phyloP scores from a whole-genome alignment of 139 green algal species.

The Axilococcus clingmanii region DNA sequence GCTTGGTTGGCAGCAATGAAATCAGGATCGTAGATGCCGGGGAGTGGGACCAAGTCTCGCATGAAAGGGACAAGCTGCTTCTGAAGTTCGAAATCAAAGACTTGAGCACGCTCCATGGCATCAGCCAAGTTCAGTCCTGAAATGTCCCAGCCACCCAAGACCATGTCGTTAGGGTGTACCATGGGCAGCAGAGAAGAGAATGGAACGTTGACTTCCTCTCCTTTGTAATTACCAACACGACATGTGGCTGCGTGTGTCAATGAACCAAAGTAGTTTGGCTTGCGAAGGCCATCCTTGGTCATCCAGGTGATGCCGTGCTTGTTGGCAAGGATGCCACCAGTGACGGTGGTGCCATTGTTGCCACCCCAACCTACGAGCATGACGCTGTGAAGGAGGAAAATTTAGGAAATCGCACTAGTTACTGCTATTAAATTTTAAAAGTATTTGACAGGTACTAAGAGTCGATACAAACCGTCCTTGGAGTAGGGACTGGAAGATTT shows the following conservation, averaged over 20 bases:
- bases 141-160: slow-evolving; percentile 98
- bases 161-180: slow-evolving; percentile 93
- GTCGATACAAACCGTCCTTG: too few relatives aligned
- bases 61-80: slow-evolving; percentile 91
- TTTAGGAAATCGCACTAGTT: too few relatives aligned
- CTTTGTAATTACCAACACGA: slow-evolving; percentile 87
- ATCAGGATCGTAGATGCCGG: slow-evolving; percentile 89
- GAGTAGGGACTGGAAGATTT: too few relatives aligned
- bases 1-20: slow-evolving; percentile 98
- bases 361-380: slow-evolving; percentile 98
- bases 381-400: slow-evolving; percentile 54
- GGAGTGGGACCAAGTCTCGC: slow-evolving; percentile 84
- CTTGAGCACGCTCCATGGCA: slow-evolving; percentile 80
- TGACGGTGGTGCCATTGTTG: slow-evolving; percentile 98
- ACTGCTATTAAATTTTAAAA: too few relatives aligned
- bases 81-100: slow-evolving; percentile 96
- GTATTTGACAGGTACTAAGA: too few relatives aligned
- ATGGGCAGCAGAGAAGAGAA: slow-evolving; percentile 89
- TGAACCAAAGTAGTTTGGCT: slow-evolving; percentile 96
- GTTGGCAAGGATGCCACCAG: slow-evolving; percentile 92
- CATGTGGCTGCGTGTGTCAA: slow-evolving; percentile 92
- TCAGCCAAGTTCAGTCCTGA: slow-evolving; percentile 86
- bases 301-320: slow-evolving; percentile 95
- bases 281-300: slow-evolving; percentile 92
- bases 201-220: slow-evolving; percentile 87